These are phyloP conservation scores for Datisca glomerata DNA, from an alignment of 306 rosid genomes.

Conservation along the genomic window DNA sequence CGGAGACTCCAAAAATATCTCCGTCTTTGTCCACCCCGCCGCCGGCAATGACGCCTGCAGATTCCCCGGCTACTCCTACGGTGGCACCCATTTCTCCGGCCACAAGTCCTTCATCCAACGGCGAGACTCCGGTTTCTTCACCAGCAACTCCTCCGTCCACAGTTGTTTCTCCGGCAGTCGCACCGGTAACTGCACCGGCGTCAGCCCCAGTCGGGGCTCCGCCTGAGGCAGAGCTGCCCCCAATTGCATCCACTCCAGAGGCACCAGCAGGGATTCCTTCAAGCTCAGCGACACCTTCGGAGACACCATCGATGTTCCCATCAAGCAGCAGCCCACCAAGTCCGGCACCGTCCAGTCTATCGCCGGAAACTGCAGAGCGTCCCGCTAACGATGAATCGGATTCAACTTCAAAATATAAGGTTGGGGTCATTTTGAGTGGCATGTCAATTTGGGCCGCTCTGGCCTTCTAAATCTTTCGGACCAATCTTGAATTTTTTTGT, in stretches of 20 bases:
- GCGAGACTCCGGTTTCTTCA: slow-evolving; percentile 26
- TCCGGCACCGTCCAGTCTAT: slow-evolving; percentile 31
- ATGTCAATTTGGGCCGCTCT: slow-evolving; percentile 31
- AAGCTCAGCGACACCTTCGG: slow-evolving; percentile 37
- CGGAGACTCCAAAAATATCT: slow-evolving; percentile 30
- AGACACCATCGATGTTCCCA: slow-evolving; percentile 40
- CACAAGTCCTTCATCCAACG: slow-evolving; percentile 32
- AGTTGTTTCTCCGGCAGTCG: slow-evolving; percentile 11
- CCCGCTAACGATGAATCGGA: slow-evolving; percentile 45
- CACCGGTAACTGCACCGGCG: slow-evolving; percentile 26
- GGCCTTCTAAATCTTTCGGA: slow-evolving; percentile 22
- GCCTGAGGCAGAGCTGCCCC: slow-evolving; percentile 36
- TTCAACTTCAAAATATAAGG: slow-evolving; percentile 18
- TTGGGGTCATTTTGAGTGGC: slow-evolving; percentile 23
- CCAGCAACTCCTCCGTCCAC: slow-evolving; percentile 29
- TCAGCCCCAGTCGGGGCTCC: slow-evolving; percentile 34
- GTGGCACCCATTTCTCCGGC: slow-evolving; percentile 29
- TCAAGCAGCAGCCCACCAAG: slow-evolving; percentile 35
- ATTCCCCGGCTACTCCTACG: slow-evolving; percentile 18
- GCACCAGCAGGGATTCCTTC: slow-evolving; percentile 32
- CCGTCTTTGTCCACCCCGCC: slow-evolving; percentile 24
- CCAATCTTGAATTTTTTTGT: background rate
- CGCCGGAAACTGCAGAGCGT: slow-evolving; percentile 44
- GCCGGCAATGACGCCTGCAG: slow-evolving; percentile 21
- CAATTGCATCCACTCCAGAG: slow-evolving; percentile 29